Base-by-base conservation (phyloP, 768 basidiomycete species). In the Phlebiopsis gigantea region DNA sequence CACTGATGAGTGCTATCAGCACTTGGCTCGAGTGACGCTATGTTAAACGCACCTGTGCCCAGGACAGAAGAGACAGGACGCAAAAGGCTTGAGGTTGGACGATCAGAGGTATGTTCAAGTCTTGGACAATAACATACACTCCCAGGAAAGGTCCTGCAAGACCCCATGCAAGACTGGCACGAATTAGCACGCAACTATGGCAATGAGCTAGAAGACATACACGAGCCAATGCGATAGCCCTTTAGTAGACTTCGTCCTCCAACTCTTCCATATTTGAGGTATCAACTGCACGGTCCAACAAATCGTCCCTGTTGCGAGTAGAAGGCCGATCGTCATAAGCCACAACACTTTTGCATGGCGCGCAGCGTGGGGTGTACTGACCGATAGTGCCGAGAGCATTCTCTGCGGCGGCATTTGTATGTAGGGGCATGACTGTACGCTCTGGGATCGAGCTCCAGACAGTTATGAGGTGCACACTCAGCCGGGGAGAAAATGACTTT, bases 261-360 rank as follows among this genome's bases (percentile, higher is more conserved):
- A 86, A 58, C 79, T 87, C 68, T 92, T 90, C 80, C 82, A 80
- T 21, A 88, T 75, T 61, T 90, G 87, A 8, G 88, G 88, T 31
- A 89, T 67, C 17, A 90, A 65, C 62, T 87, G 87, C 10, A 76
- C 73, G 1, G 80, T 81, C 87, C 87, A 88, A 58, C 79, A 81
- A 10, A 87, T 67, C 1, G 85, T 80, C 1, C 86, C 86, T 85
- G 46, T 12, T 9, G 34, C 3, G 34, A 9, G 8, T 17, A 39
- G 17, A 39, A 39, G 34, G 12, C 34, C 12, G 34, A 10, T 9
- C 12, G 8, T 3, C 17, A 39, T 39, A 39, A 9, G 17, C 12
- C 17, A 39, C 34, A 39, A 12, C 34, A 39, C n/a, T n/a, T n/a
- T n/a, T n/a, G n/a, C n/a, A n/a, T n/a, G n/a, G n/a, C 3, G 17